A percentile compares a stretch with the other conserved stretches of the same genome.
phyloP scores from a whole-genome alignment of 768 basidiomycete species.

The Termitomyces sp. region DNA sequence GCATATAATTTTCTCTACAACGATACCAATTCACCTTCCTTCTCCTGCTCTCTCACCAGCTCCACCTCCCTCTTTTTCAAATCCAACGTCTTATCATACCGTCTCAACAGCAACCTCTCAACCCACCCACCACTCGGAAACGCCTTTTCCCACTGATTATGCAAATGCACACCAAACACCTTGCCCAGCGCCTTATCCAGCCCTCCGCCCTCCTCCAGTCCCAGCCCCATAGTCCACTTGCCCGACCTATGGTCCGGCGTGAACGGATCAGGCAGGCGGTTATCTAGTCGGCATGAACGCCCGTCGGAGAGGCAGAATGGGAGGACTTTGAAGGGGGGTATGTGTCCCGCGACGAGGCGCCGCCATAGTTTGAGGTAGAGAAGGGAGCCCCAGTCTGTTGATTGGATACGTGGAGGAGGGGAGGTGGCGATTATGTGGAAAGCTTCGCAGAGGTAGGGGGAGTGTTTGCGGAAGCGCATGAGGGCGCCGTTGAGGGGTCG shows the following conservation, averaged over 20 bases:
- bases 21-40: neutral
- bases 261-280: constrained; percentile 92
- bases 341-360: constrained; percentile 63
- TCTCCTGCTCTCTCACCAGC: neutral
- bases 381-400: constrained; percentile 92
- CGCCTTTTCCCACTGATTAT: constrained; percentile 93
- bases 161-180: constrained; percentile 87
- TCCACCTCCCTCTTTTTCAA: neutral
- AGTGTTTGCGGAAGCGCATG: constrained; percentile 88
- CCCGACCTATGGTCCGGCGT: constrained; percentile 46
- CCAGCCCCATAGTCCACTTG: constrained; percentile 67
- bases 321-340: constrained; percentile 87
- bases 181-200: constrained; percentile 61
- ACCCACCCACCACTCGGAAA: constrained; percentile 89
- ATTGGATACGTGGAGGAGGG: constrained; percentile 65
- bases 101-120: constrained; percentile 65
- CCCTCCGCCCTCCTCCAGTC: constrained; percentile 56
- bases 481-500: constrained; percentile 86
- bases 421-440: constrained; percentile 86
- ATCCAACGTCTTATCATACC: constrained; percentile 44
- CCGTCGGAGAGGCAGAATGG: constrained; percentile 96
- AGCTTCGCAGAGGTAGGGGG: constrained; percentile 96
- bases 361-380: constrained; percentile 93
- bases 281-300: constrained; percentile 88
- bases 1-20: neutral